phyloP scores from a whole-genome alignment of 2,329 filamentous ascomycete genomes.

The Aspergillus ustus region DNA sequence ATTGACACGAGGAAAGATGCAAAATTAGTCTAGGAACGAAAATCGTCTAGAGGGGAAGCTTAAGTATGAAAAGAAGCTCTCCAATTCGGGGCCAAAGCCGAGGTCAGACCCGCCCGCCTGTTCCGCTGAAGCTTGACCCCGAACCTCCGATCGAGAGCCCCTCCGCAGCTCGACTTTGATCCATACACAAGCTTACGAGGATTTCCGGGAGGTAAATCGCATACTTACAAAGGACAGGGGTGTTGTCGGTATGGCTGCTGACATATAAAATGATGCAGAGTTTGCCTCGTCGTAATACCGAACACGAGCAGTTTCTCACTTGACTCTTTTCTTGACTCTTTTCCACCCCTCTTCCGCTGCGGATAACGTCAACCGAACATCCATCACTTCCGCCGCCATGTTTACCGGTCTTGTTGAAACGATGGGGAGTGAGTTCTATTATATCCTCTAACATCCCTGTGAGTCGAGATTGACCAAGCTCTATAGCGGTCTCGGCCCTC shows the following conservation, averaged over 20 bases:
- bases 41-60: constrained; percentile 3
- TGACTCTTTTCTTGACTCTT: neutral
- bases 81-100: constrained; percentile 21
- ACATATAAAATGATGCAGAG: constrained; percentile 2
- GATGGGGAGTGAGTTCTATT: constrained; percentile 74
- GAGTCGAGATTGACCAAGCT: constrained; percentile 3
- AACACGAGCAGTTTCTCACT: neutral
- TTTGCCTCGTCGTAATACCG: neutral
- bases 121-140: constrained; percentile 9
- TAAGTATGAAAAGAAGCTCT: constrained; percentile 3
- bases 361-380: constrained; percentile 8
- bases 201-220: neutral
- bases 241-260: neutral
- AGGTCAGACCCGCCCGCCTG: constrained; percentile 16
- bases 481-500: constrained; percentile 77
- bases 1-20: neutral
- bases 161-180: neutral
- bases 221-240: neutral
- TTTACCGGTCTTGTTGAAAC: constrained; percentile 95
- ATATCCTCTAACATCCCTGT: neutral
- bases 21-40: constrained; percentile 6
- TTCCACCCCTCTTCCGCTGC: constrained; percentile 22
- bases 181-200: neutral
- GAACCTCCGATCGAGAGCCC: neutral
- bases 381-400: constrained; percentile 58